Evolutionary conservation across 768 basidiomycete species (phyloP), one percentile per base, ranked within the genome.

Genomic region (Psilocybe sp.): DNA sequence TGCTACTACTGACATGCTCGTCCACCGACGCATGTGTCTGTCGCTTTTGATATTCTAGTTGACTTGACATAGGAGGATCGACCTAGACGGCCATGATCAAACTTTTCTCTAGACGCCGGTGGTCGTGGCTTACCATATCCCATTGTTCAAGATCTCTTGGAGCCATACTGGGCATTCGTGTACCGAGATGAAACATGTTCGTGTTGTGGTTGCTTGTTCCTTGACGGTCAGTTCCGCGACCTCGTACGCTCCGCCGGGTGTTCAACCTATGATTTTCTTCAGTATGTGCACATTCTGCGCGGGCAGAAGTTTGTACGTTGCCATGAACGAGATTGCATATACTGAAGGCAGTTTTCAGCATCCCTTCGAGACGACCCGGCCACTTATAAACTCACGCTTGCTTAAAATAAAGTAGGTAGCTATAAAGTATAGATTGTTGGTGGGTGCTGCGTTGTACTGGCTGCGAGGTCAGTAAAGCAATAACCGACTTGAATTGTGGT

Each of bases 311-410:
- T 67, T 79, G 45, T 59, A 83, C 81, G 84, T 81, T 35, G 84
- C 82, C 60, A 86, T 68, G 64, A 83, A 73, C 2, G 84, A 85
- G 44, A 81, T 77, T 0, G 76, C 79, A 53, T 85, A 82, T n/a
- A 84, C 82, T 83, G 48, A 31, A 10, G 9, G 33, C 12, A 36
- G 20, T 38, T 45, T 32, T 49, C 18, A 44, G 40, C 18, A 18
- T 10, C 51, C 40, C 19, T 46, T 2, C 13, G 6, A 33, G 14
- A 20, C 10, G 18, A 38, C 13, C 12, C 35, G 28, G 35, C n/a
- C 15, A 52, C 44, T 10, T 28, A 16, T 23, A 1, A 8, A 64
- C 83, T 55, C 60, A 85, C 85, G 56, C 69, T 87, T 88, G 63
- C 79, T 82, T 33, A 87, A 63, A 44, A 82, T 72, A 52, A 89